These are phyloP conservation scores for Pichia rugopelliculosa DNA, from an alignment of 805 yeast genomes.

Conservation along the genomic window DNA sequence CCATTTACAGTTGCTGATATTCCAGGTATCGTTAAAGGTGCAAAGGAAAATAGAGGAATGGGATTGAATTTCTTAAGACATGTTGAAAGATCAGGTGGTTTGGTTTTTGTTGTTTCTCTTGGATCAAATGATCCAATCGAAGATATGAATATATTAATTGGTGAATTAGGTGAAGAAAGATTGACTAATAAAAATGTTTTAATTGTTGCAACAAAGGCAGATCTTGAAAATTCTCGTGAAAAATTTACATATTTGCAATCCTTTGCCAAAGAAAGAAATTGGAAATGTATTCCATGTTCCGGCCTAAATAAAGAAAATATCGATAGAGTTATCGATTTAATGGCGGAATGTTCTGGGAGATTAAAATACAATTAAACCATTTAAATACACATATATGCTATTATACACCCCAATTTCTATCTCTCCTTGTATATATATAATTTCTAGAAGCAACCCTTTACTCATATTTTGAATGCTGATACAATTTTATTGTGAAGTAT, in stretches of 20 bases:
- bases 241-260: conserved; percentile 40
- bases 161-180: conserved; percentile 65
- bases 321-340: conserved; percentile 57
- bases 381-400: not conserved
- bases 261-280: conserved; percentile 36
- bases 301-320: conserved; percentile 69
- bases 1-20: conserved; percentile 94
- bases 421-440: not conserved
- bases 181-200: conserved; percentile 55
- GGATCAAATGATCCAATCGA: conserved; percentile 58
- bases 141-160: conserved; percentile 55
- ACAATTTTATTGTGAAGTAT: conserved; percentile 38
- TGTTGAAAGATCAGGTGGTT: conserved; percentile 83
- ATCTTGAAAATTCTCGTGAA: conserved; percentile 47
- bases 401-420: not conserved
- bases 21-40: conserved; percentile 92
- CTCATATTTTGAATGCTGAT: conserved; percentile 10
- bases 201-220: conserved; percentile 93
- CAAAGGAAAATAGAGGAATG: conserved; percentile 79
- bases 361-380: not conserved
- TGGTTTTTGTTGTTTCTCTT: conserved; percentile 78
- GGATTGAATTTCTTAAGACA: conserved; percentile 90
- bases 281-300: conserved; percentile 82
- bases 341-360: conserved; percentile 52
- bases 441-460: too few species aligned